Evolutionary conservation across 2,329 filamentous ascomycete genomes (phyloP), one percentile per base, ranked within the genome.

Genomic region (Pseudogymnoascus sp.): DNA sequence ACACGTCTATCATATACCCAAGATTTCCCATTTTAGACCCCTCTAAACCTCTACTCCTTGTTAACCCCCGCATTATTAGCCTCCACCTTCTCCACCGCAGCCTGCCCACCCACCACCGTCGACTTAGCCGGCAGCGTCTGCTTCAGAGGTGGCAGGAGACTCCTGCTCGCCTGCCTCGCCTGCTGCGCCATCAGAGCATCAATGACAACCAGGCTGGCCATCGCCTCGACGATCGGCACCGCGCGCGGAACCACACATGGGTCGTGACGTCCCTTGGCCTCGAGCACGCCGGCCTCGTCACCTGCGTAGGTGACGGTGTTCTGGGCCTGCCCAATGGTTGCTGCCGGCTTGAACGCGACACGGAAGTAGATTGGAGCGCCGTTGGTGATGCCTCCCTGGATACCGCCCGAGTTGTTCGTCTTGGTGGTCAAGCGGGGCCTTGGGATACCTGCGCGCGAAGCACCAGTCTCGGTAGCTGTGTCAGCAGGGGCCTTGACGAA

Each of bases 371-470:
- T 91, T 65, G 87, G 88, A 39, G 91, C 90, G 64, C 93, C 95
- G 76, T 97, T 97, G 61, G 89, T 88, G 77, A 97, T 97, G 62
- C 93, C 93, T 47, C 93, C 95, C 79, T 97, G 93, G 69, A 97
- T 91, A 67, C 93, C 95, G 11, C 93, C 93, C 1, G 89, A 93
- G 80, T 96, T 92, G 80, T 97, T 97, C 26, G 93, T 97, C 79
- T 89, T 90, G 63, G 93, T 97, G 7, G 86, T 88, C 62, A 97
- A 83, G 67, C 81, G 83, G 16, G 89, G 85, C 64, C 79, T 78
- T 31, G 78, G 76, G 14, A 81, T 75, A 31, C 80, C 80, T 21
- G 77, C 76, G 57, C 72, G 73, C 23, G 75, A 72, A 11, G 77
- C 76, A 14, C 79, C 80, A 2, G 77, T 79, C 26, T 78, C 76